Evolutionary conservation across 495 filamentous ascomycete species (phyloP), one percentile per base, ranked within the genome.

Genomic region (Aspergillus campestris): DNA sequence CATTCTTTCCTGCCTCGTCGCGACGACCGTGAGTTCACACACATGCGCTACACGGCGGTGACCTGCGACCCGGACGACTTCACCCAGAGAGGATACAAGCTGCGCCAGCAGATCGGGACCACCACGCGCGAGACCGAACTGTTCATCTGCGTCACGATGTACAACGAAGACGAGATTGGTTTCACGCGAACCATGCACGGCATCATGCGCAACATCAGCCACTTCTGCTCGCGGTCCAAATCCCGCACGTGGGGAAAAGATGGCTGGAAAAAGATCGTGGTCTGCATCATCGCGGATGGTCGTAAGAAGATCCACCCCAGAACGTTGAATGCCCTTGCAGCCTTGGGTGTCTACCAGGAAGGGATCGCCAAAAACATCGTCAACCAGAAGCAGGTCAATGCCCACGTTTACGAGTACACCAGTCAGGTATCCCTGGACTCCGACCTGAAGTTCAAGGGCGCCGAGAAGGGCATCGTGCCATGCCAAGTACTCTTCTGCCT

Each of bases 41-140:
- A 99, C 61, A 97, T 97, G 94, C 85, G 94, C n/a, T 99, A 99
- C 59, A 97, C 94, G 29, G 94, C 94, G n/a, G 92, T 95, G 31
- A 99, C 94, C 1, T 96, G 91, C 58, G 94, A 99, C 59, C 94
- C 94, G 0, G 90, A 97, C 60, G 90, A 99, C 57, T 99, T 94
- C 52, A 82, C 86, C 0, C 72, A 78, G 11, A 74, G 80, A 40
- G 91, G 92, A 0, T 99, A 97, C 69, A 92, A 94, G 62, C 64
- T 99, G 55, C 84, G 94, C n/a, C 94, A 97, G 65, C 90, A 94
- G 60, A 87, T 97, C 45, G 87, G 87, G 5, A 78, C 66, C 42
- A 96, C 88, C 0, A 69, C 79, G 31, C 77, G 94, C 47, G 92
- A 99, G 61, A 99, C 94, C n/a, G 94, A 99, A 61, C 68, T 99